A percentile compares a stretch with the other conserved stretches of the same genome.
Evolutionary conservation across 225 moss, liverwort and hornwort species (phyloP).

Genomic region (Polytrichum formosum): DNA sequence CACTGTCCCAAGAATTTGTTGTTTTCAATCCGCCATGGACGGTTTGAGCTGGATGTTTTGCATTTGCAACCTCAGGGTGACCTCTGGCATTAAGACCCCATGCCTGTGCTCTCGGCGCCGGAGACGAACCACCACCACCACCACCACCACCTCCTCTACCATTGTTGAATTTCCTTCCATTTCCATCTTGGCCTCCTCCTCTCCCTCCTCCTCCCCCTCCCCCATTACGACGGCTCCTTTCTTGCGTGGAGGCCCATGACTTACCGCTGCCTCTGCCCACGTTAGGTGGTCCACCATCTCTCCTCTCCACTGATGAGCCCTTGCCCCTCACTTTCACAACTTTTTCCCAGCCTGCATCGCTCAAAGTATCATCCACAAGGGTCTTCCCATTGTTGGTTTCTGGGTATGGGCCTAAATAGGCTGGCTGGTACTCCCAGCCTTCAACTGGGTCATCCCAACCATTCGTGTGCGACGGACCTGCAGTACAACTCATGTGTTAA

Average conservation of each 20-base stretch:
- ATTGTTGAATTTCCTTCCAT: constrained; percentile 18
- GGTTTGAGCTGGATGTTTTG: background rate
- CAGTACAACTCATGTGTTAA: background rate
- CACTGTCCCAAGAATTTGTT: constrained; percentile 22
- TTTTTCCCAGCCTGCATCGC: constrained; percentile 20
- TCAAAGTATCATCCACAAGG: constrained; percentile 19
- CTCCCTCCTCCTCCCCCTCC: constrained; percentile 9
- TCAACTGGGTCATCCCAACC: constrained; percentile 60
- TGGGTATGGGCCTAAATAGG: constrained; percentile 18
- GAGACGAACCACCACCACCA: background rate
- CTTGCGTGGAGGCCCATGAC: constrained; percentile 12
- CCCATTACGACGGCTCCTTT: constrained; percentile 19
- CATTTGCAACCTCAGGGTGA: constrained; percentile 13
- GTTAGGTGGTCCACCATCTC: constrained; percentile 10
- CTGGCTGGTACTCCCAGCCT: constrained; percentile 53
- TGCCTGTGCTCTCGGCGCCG: constrained; percentile 6
- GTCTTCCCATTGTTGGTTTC: constrained; percentile 36
- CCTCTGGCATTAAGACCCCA: constrained; percentile 34
- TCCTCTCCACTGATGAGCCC: constrained; percentile 1
- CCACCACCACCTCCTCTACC: constrained; percentile 15
- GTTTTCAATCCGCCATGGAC: background rate
- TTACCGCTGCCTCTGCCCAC: constrained; percentile 19
- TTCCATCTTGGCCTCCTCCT: constrained; percentile 18
- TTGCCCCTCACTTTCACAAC: constrained; percentile 47
- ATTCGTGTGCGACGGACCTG: constrained; percentile 46